A percentile compares a stretch with the other conserved stretches of the same genome.
Evolutionary conservation across 1,139 yeast species (phyloP).

Genomic region (Yamadazyma sp.): DNA sequence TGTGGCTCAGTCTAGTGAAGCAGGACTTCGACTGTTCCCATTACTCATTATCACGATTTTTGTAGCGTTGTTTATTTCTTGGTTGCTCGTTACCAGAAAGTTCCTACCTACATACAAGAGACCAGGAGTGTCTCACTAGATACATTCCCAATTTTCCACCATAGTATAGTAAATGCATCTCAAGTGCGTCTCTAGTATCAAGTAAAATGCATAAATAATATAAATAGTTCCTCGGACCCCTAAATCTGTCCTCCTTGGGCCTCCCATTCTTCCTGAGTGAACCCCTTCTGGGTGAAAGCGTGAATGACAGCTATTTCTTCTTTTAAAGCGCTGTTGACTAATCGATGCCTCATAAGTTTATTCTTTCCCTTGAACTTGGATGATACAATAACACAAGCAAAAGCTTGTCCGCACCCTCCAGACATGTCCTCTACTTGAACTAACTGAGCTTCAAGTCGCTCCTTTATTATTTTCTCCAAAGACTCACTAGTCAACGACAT

Average conservation of each 20-base stretch:
- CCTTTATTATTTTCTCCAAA: constrained; percentile 46
- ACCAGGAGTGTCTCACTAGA: constrained; percentile 1
- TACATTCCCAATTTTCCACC: too few species aligned
- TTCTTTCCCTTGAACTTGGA: constrained; percentile 72
- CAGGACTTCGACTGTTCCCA: constrained; percentile 37
- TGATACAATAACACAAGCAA: constrained; percentile 83
- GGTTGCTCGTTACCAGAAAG: constrained; percentile 26
- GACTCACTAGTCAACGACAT: constrained; percentile 48
- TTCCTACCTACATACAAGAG: constrained; percentile 19
- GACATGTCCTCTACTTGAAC: constrained; percentile 72
- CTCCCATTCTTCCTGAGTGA: constrained; percentile 72
- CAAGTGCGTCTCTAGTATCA: too few species aligned
- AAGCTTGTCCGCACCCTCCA: constrained; percentile 88
- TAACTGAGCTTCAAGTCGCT: constrained; percentile 51
- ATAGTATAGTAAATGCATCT: too few species aligned
- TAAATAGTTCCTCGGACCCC: background rate
- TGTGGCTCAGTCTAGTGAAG: constrained; percentile 35
- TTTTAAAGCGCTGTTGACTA: constrained; percentile 76
- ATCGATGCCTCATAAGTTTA: constrained; percentile 79
- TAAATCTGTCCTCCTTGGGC: constrained; percentile 33
- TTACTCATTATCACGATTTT: constrained; percentile 28
- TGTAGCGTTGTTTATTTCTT: constrained; percentile 24
- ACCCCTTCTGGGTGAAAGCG: constrained; percentile 92
- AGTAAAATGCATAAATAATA: constrained; percentile 1
- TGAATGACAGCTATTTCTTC: constrained; percentile 85